phyloP scores from a whole-genome alignment of 345 rosid species.

The Adansonia digitata region DNA sequence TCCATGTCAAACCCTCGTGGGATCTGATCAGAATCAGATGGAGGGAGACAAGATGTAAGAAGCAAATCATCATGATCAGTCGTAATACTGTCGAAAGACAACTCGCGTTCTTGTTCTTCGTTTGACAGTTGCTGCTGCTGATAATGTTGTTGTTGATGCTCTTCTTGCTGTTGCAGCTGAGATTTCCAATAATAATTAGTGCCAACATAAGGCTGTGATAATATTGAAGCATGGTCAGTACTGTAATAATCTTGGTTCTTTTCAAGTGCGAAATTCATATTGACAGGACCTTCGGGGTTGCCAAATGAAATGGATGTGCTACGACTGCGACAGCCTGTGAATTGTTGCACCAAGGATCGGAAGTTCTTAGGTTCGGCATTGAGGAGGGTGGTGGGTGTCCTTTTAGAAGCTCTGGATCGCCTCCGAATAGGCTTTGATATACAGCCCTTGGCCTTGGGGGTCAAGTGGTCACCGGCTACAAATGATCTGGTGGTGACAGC shows the following conservation, averaged over 20 bases:
- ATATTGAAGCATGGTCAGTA: not conserved
- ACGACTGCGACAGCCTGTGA: constrained; percentile 52
- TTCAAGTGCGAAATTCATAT: not conserved
- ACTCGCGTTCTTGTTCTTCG: not conserved
- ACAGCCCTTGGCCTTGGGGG: not conserved
- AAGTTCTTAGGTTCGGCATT: constrained; percentile 57
- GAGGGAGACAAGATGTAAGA: constrained; percentile 1
- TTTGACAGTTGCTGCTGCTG: not conserved
- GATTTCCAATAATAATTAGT: not conserved
- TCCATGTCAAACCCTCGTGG: constrained; percentile 1
- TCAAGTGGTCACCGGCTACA: not conserved
- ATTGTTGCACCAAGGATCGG: constrained; percentile 64
- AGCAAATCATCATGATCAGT: constrained; percentile 1
- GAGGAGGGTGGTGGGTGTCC: constrained; percentile 51
- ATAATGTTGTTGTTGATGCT: not conserved
- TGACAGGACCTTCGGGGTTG: not conserved
- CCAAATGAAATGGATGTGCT: constrained; percentile 8
- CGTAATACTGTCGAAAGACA: not conserved
- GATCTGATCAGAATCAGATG: not conserved
- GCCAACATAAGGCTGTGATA: not conserved
- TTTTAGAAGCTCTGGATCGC: constrained; percentile 32
- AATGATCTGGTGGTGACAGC: constrained; percentile 3
- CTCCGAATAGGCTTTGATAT: constrained; percentile 31
- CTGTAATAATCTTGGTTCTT: not conserved
- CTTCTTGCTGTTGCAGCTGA: not conserved